Conservation (phyloP, 1,284 basidiomycete species). For the Ceratobasidium sp. region DNA sequence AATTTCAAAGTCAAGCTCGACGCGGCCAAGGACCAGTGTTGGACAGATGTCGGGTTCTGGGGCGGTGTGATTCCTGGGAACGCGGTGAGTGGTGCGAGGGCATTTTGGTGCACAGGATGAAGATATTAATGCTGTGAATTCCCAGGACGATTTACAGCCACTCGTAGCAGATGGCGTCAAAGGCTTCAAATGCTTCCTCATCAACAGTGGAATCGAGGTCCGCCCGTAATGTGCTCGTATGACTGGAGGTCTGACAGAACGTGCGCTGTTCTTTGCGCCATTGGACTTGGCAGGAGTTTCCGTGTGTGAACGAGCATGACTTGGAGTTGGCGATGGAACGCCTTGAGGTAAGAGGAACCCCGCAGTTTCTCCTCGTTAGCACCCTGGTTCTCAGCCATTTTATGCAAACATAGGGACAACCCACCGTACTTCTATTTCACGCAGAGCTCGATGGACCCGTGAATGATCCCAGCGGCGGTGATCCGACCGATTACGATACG, state of each 20-base stretch:
- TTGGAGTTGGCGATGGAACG: conserved; percentile 72
- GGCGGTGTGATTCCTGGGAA: conserved; percentile 92
- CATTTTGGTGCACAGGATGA: background rate
- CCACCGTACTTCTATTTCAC: conserved; percentile 82
- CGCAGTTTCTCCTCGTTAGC: background rate
- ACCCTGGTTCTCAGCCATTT: background rate
- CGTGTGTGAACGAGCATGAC: conserved; percentile 77
- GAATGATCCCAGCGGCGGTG: conserved; percentile 49
- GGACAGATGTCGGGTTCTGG: conserved; percentile 92
- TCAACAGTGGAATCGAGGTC: conserved; percentile 90
- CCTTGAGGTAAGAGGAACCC: conserved; percentile 62
- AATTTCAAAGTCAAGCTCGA: conserved; percentile 73
- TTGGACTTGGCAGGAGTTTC: conserved; percentile 76
- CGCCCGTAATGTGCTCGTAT: conserved; percentile 46
- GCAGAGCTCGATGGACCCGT: conserved; percentile 72
- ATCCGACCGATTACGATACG: conserved; percentile 71
- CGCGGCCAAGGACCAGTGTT: conserved; percentile 76
- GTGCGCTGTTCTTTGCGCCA: conserved; percentile 6
- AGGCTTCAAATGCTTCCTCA: conserved; percentile 95
- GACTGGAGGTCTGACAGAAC: conserved; percentile 3
- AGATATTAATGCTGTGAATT: background rate
- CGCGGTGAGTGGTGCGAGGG: conserved; percentile 58
- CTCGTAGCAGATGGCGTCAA: conserved; percentile 80
- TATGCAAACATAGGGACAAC: conserved; percentile 60
- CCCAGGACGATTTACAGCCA: conserved; percentile 67